Base-by-base conservation (phyloP, 2,329 filamentous ascomycete genomes). In the Cercospora canescens region DNA sequence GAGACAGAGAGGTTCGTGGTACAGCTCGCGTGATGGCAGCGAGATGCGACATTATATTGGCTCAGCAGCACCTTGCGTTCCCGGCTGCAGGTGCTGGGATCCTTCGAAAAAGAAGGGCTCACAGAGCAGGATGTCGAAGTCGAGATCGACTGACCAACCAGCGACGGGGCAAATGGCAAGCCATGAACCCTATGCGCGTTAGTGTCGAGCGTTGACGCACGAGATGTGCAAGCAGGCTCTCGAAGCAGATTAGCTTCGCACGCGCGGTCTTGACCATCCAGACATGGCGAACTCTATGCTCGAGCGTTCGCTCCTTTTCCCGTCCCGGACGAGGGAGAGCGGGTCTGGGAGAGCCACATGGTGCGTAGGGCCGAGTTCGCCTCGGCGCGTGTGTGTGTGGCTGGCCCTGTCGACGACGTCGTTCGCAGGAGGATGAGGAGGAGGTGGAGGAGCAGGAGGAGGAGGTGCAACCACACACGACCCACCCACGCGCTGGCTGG, bases 21-120 rank as follows among this genome's bases (percentile, higher is more conserved):
- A 50, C 64, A 63, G 55, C 59, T 69, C 58, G 65, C 59, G 61
- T 66, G 60, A 60, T 60, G 55, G 64, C 55, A 57, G 64, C 26
- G 28, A 16, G 26, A 58, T 63, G 64, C 64, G 64, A 35, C 61
- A 52, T 57, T 57, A 67, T 66, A 61, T 66, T 63, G 60, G 64
- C 45, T 57, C 58, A 54, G 28, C 48, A 63, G 64, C 64, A 57
- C 28, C 48, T 62, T 66, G 64, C 64, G 14, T 18, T 28, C 48
- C 35, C 39, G 48, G 6, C 57, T 67, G 64, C 64, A 66, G 64
- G 60, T 54, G 64, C 54, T 63, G 39, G 45, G 24, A 52, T 52
- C 45, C 45, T 52, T 52, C 24, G 45, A 26, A 52, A 50, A 52
- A 52, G 45, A 52, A 26, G 45, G 45, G 32, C 32, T 8, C 45